Evolutionary conservation across 192 early-diverging fungal species (phyloP), one percentile per base, ranked within the genome.

Genomic region (Helicostylum pulchrum): DNA sequence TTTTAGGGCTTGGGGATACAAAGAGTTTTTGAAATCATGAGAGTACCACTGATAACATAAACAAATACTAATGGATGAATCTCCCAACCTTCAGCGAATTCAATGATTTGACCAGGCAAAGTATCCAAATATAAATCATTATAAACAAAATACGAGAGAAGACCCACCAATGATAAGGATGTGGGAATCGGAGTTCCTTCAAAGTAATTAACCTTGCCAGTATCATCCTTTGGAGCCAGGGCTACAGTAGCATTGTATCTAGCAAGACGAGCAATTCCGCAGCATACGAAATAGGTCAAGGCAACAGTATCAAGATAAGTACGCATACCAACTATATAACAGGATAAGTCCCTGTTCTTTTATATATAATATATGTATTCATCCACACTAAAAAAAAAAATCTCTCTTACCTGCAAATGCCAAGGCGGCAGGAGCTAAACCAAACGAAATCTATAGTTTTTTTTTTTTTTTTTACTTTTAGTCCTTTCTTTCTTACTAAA

Each of bases 161-260:
- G 48, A 23, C 74, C 87, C 0, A 92, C 85, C 53, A 95, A 80
- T 0, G 72, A 69, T 47, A 95, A 62, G 7, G 88, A 85, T 1
- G 90, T 90, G 1, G 93, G 94, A 50, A 96, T 95, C 6, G 94
- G 94, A 7, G 92, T 92, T 31, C 94, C 94, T 70, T 96, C 91
- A 77, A 94, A 96, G 65, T 90, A 90, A 31, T 73, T 62, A 42
- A 93, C 80, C 62, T 95, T 94, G 42, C 93, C 93, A 9, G 77
- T 78, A n/a, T 46, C 53, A 50, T 93, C 93, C 34, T 87, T 89
- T 15, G 89, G 87, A 60, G 87, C 46, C 20, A 87, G 79, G 7
- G 89, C 90, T 0, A 93, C 87, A 0, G 93, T 94, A n/a, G 91
- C 90, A 68, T 96, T 96, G 78, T 86, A 96, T 12, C 93, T 77